Conservation (phyloP, 2,329 filamentous ascomycete species). For the Helicocarpus griseus region DNA sequence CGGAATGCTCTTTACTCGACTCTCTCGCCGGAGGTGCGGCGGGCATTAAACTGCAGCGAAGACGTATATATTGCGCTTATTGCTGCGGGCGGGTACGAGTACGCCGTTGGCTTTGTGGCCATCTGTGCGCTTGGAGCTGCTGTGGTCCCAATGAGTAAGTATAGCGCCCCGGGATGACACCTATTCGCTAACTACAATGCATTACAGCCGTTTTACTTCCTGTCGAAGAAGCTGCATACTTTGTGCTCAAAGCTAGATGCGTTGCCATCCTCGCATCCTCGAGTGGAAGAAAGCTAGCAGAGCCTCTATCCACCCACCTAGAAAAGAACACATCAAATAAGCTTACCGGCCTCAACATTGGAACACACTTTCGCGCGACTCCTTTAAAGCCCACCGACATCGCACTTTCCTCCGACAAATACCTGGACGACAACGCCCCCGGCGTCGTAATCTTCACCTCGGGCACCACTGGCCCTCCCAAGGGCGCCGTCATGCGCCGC, state of each 20-base stretch:
- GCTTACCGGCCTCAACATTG: conserved; percentile 5
- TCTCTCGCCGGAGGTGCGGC: conserved; percentile 6
- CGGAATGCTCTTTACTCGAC: conserved; percentile 7
- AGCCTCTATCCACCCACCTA: conserved; percentile 23
- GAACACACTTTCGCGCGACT: background rate
- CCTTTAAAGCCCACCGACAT: conserved; percentile 7
- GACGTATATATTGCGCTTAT: conserved; percentile 31
- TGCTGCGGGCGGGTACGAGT: conserved; percentile 40
- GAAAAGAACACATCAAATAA: conserved; percentile 15
- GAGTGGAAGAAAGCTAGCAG: conserved; percentile 18
- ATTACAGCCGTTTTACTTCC: conserved; percentile 30
- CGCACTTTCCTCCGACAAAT: conserved; percentile 16
- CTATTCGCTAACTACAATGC: background rate
- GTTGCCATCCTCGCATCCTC: conserved; percentile 31
- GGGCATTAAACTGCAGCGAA: conserved; percentile 12
- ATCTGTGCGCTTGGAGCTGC: conserved; percentile 39
- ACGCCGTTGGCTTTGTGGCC: conserved; percentile 38
- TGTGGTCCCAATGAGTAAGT: conserved; percentile 32
- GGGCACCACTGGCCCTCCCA: conserved; percentile 38
- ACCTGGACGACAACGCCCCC: conserved; percentile 18
- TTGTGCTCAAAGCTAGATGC: conserved; percentile 31
- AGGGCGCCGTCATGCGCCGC: conserved; percentile 29
- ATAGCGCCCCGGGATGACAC: background rate
- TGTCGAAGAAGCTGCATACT: conserved; percentile 36
- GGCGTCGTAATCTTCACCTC: conserved; percentile 28